Conservation (phyloP, 108 stramenopile genomes). For the Nannochloropsis granulata region DNA sequence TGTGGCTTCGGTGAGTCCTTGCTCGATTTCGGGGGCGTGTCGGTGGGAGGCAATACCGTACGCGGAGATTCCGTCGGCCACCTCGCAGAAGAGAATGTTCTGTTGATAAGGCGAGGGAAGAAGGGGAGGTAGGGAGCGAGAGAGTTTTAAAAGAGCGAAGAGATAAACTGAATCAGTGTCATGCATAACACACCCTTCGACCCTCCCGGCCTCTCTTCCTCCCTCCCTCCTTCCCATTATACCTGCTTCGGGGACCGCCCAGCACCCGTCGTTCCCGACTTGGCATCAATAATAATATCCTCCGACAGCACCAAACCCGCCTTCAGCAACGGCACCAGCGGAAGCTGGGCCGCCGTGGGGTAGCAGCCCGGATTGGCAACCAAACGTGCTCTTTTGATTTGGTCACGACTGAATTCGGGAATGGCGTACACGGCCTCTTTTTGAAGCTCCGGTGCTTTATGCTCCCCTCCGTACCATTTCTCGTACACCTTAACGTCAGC, state of each 20-base stretch:
- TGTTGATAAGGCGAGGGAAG: background rate
- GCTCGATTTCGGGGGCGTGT: conserved; percentile 40
- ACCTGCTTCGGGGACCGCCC: conserved; percentile 40
- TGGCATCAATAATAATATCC: conserved; percentile 42
- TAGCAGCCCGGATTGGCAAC: conserved; percentile 49
- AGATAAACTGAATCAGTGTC: background rate
- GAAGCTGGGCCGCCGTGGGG: conserved; percentile 43
- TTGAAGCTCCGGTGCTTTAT: conserved; percentile 36
- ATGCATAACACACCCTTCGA: background rate
- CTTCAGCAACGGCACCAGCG: conserved; percentile 37
- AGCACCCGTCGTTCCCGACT: conserved; percentile 44
- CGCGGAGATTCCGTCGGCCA: conserved; percentile 39
- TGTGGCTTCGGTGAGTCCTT: conserved; percentile 22
- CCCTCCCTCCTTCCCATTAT: background rate
- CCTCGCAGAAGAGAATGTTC: conserved; percentile 32
- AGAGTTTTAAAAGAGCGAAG: background rate
- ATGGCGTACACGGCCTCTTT: conserved; percentile 41
- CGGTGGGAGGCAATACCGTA: conserved; percentile 39
- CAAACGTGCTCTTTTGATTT: conserved; percentile 19
- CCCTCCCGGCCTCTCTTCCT: background rate
- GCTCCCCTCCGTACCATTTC: conserved; percentile 37
- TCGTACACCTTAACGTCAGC: conserved; percentile 23
- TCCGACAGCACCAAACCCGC: conserved; percentile 21
- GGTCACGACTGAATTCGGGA: conserved; percentile 37
- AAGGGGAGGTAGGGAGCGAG: background rate